Evolutionary conservation across 768 basidiomycete species (phyloP).

Genomic region (Boletus reticuloceps): DNA sequence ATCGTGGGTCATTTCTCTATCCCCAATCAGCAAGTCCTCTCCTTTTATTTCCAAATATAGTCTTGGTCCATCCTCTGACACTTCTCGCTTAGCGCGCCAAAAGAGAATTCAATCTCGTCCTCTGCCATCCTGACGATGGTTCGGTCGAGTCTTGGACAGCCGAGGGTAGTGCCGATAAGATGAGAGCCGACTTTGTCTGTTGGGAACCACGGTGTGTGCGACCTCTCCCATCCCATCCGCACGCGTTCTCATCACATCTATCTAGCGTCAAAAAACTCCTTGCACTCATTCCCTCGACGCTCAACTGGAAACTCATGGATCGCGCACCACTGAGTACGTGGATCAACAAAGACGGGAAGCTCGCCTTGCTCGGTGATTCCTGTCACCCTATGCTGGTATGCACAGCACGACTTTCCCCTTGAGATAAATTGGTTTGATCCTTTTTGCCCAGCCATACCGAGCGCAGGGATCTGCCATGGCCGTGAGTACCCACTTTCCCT

Average conservation of each 20-base stretch:
- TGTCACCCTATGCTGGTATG: conserved; percentile 54
- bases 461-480: conserved; percentile 59
- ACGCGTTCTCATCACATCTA: conserved; percentile 1
- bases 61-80: neutral
- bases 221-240: neutral
- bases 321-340: conserved; percentile 46
- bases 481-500: conserved; percentile 25
- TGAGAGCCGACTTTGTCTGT: conserved; percentile 44
- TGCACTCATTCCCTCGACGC: conserved; percentile 41
- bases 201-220: conserved; percentile 47
- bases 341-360: conserved; percentile 43
- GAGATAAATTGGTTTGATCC: neutral
- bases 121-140: conserved; percentile 39
- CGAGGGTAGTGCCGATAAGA: conserved; percentile 42
- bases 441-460: conserved; percentile 40
- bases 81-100: conserved; percentile 28
- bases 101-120: conserved; percentile 45
- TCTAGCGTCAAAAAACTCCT: conserved; percentile 46
- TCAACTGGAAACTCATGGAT: conserved; percentile 50
- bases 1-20: conserved; percentile 33
- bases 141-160: conserved; percentile 45
- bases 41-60: too few species aligned
- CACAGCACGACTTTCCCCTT: neutral
- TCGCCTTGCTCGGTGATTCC: conserved; percentile 51
- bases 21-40: too few species aligned